Conservation (phyloP, 2,329 filamentous ascomycete genomes). For the Penicillium italicum region DNA sequence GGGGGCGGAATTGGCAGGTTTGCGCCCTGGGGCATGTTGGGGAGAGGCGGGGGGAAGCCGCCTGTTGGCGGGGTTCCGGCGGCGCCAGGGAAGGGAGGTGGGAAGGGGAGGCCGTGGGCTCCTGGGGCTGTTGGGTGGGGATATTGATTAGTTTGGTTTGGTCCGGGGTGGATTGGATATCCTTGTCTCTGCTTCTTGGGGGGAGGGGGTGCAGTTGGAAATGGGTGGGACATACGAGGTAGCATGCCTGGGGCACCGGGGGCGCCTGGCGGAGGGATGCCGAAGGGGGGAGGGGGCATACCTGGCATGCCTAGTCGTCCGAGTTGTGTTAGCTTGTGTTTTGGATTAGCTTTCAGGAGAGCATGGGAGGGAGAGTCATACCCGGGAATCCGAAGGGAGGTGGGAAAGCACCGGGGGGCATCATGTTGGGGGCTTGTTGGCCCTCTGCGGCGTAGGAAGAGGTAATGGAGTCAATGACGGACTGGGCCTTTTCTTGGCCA, state of each 20-base stretch:
- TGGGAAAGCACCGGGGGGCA: constrained; percentile 49
- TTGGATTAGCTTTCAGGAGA: not conserved
- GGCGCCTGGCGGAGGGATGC: constrained; percentile 45
- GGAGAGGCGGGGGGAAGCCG: constrained; percentile 34
- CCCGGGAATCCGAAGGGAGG: constrained; percentile 64
- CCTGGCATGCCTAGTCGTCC: constrained; percentile 39
- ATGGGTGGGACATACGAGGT: constrained; percentile 51
- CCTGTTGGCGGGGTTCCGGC: constrained; percentile 38
- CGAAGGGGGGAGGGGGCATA: constrained; percentile 58
- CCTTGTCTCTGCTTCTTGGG: not conserved
- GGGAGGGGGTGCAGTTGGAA: not conserved
- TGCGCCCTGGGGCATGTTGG: constrained; percentile 41
- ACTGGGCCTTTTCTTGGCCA: constrained; percentile 96
- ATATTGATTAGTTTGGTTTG: constrained; percentile 10
- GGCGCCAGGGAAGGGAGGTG: constrained; percentile 48
- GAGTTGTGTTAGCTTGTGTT: constrained; percentile 8
- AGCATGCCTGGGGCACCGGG: constrained; percentile 43
- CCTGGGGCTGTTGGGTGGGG: constrained; percentile 48
- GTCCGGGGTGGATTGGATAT: not conserved
- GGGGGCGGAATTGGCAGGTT: constrained; percentile 46
- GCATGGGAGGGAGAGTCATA: constrained; percentile 27
- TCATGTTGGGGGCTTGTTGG: constrained; percentile 76
- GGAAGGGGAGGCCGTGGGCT: constrained; percentile 53
- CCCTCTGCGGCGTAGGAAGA: constrained; percentile 93
- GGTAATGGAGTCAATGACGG: constrained; percentile 96